phyloP scores from a whole-genome alignment of 1,139 yeast species.

The Saccharomycopsis hybrid region DNA sequence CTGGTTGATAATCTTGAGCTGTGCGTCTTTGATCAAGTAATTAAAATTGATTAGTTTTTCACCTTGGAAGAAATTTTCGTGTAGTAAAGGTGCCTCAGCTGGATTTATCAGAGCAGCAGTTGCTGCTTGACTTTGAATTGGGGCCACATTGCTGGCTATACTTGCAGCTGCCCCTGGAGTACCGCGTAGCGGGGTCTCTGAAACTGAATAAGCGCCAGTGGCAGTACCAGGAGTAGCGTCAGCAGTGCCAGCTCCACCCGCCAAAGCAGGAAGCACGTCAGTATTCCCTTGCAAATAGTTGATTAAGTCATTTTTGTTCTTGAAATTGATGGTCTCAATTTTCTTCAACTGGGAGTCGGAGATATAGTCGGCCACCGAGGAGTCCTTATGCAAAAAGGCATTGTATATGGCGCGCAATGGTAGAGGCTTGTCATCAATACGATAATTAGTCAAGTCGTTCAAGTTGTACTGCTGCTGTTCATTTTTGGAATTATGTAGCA shows the following conservation, averaged over 20 bases:
- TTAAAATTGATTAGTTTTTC: conserved; percentile 66
- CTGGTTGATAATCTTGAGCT: conserved; percentile 52
- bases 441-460: conserved; percentile 36
- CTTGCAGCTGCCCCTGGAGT: no score
- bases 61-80: conserved; percentile 82
- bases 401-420: conserved; percentile 50
- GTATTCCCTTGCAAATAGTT: conserved; percentile 49
- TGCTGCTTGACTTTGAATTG: not conserved
- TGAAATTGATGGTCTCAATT: conserved; percentile 68
- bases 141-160: conserved; percentile 4
- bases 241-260: conserved; percentile 11
- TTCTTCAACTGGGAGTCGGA: conserved; percentile 60
- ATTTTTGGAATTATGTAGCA: not conserved
- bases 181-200: conserved; percentile 16
- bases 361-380: conserved; percentile 77
- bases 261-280: conserved; percentile 5
- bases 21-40: conserved; percentile 65
- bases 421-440: conserved; percentile 39
- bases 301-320: conserved; percentile 78
- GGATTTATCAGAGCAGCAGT: conserved; percentile 29
- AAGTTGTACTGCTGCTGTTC: conserved; percentile 27
- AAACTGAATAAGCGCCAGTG: conserved; percentile 1
- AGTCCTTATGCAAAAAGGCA: conserved; percentile 73
- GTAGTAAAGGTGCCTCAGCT: conserved; percentile 61
- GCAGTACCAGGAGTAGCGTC: conserved; percentile 2